Base-by-base conservation (phyloP, 2,329 filamentous ascomycete species). In the Trichoderma endophyticum region DNA sequence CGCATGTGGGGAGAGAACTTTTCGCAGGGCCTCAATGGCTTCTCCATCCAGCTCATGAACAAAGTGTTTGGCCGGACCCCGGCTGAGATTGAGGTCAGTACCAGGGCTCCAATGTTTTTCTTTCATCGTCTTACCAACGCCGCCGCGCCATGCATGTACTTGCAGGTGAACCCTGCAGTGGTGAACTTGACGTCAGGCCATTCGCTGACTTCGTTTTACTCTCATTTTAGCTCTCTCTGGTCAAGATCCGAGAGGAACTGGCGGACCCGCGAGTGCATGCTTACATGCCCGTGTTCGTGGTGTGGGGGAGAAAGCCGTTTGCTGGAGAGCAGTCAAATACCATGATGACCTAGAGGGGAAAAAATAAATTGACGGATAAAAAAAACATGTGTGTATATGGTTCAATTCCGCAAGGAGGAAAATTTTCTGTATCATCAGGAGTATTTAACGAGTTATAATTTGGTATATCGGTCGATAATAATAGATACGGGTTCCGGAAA, bases 271-370 rank as follows among this genome's bases (percentile, higher is more conserved):
- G 78, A 11, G 81, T 86, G 12, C 86, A 88, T 73, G 81, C 84
- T 0, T 88, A 87, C 72, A 80, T 84, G 74, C 82, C 82, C 36
- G 78, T 87, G n/a, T 82, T 84, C 73, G 84, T 88, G 6, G 84
- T 88, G 0, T 84, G 82, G 75, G 86, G 85, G 18, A 81, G 86
- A 28, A 88, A 87, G 73, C 86, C 86, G 1, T 80, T 79, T 67
- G 79, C 77, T 0, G 76, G 79, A 15, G 83, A 85, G 57, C 30
- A 14, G 14, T 4, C 32, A 7, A 21, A 60, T 60, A 15, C 30
- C 11, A 60, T 34, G 30, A 60, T 34, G 57, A 34, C 28, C n/a
- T 34, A 34, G 8, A n/a, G 11, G 5, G 4, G 43, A 6, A 24
- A 15, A 18, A 4, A 12, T 21, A 18, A 12, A 21, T 15, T 7